These are phyloP conservation scores for Eucommia ulmoides DNA, from an alignment of 257 asterid species.

Conservation along the genomic window DNA sequence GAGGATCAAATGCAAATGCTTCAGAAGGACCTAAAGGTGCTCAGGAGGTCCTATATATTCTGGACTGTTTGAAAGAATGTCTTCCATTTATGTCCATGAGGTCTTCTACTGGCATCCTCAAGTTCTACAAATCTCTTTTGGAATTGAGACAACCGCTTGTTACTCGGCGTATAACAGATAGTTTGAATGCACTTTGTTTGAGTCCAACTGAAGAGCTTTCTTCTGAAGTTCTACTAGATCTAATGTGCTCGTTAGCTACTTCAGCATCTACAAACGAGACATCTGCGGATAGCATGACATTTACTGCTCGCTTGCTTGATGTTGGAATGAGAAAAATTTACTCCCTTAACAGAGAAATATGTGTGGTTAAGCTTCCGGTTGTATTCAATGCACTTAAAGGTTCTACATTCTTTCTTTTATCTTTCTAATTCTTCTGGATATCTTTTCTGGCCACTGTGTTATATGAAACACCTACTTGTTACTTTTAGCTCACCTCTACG, in stretches of 20 bases:
- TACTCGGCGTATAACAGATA: slow-evolving; percentile 60
- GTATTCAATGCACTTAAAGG: slow-evolving; percentile 67
- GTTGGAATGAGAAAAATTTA: slow-evolving; percentile 69
- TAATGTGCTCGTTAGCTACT: slow-evolving; percentile 58
- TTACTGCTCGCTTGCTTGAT: slow-evolving; percentile 75
- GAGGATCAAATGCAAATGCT: slow-evolving; percentile 50
- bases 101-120: slow-evolving; percentile 46
- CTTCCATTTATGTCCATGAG: slow-evolving; percentile 69
- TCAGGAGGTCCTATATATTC: slow-evolving; percentile 61
- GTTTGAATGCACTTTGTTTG: slow-evolving; percentile 51
- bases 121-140: slow-evolving; percentile 66
- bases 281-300: slow-evolving; percentile 75
- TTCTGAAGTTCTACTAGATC: slow-evolving; percentile 55
- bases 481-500: no score
- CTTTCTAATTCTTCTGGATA: background rate
- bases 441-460: no score
- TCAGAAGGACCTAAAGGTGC: slow-evolving; percentile 69
- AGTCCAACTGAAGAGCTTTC: slow-evolving; percentile 51
- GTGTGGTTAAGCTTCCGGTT: slow-evolving; percentile 79
- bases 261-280: slow-evolving; percentile 41
- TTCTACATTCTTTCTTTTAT: slow-evolving; percentile 13
- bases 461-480: no score
- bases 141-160: slow-evolving; percentile 54
- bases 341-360: slow-evolving; percentile 49
- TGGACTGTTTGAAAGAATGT: slow-evolving; percentile 65